phyloP scores from a whole-genome alignment of 176 grass and related monocot genomes.

The Lolium perenne region DNA sequence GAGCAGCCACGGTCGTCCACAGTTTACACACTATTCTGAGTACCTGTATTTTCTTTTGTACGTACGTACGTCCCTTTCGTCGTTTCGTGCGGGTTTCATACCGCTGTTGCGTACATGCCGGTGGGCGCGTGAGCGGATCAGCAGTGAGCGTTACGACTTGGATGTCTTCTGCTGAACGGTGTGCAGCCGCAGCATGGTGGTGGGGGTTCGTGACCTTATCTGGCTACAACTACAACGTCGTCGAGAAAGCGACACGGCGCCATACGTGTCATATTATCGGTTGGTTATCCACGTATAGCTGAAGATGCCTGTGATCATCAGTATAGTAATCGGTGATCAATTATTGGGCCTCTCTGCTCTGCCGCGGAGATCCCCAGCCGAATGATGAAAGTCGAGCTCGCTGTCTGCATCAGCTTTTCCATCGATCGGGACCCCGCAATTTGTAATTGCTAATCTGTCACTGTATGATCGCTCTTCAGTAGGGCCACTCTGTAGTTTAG shows the following conservation, averaged over 20 bases:
- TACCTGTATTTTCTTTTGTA: not conserved
- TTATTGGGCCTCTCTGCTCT: slow-evolving; percentile 32
- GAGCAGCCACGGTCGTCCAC: not conserved
- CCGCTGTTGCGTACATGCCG: not conserved
- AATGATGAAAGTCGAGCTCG: not conserved
- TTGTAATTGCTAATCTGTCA: not conserved
- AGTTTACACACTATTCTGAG: not conserved
- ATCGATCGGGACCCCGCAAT: not conserved
- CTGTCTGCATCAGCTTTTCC: not conserved
- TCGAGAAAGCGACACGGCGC: slow-evolving; percentile 43
- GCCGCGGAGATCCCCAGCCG: slow-evolving; percentile 38
- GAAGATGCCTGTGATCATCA: not conserved
- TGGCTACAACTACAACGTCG: not conserved
- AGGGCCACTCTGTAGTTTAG: not conserved
- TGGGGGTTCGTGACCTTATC: not conserved
- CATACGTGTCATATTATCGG: not conserved
- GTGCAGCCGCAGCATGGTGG: not conserved
- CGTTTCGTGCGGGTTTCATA: slow-evolving; percentile 31
- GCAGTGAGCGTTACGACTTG: slow-evolving; percentile 31
- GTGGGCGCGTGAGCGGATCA: not conserved
- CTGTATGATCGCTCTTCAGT: not conserved
- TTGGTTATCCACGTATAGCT: not conserved
- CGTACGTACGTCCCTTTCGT: not conserved
- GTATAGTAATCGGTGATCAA: slow-evolving; percentile 13
- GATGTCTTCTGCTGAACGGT: not conserved